A percentile compares a stretch with the other conserved stretches of the same genome.
phyloP scores from a whole-genome alignment of 2,329 filamentous ascomycete genomes.

The Colletotrichum sp. region DNA sequence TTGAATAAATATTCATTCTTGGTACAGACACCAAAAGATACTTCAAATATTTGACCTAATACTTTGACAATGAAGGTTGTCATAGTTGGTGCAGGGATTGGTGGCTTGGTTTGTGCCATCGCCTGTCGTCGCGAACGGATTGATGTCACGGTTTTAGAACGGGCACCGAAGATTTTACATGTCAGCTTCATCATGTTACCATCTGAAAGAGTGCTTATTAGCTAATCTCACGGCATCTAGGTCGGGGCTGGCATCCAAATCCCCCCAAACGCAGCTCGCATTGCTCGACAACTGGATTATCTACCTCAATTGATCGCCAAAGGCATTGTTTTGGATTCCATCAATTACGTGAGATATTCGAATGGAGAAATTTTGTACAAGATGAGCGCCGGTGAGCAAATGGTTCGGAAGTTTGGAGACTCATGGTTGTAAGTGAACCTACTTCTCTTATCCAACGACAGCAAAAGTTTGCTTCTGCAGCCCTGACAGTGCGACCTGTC shows the following conservation, averaged over 20 bases:
- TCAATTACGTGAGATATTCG: background rate
- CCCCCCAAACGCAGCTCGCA: background rate
- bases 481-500: background rate
- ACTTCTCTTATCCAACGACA: background rate
- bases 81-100: background rate
- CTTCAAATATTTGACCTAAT: background rate
- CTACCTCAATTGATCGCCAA: background rate
- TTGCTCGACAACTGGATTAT: background rate
- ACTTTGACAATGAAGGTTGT: background rate
- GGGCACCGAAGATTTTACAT: background rate
- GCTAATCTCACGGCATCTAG: background rate
- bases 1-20: background rate
- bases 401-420: background rate
- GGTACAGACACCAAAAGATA: background rate
- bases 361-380: background rate
- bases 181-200: background rate
- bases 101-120: background rate
- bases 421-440: background rate
- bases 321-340: background rate
- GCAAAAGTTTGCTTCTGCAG: background rate
- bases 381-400: background rate
- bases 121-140: background rate
- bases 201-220: background rate
- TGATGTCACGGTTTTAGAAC: background rate
- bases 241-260: background rate